phyloP scores from a whole-genome alignment of 2,329 filamentous ascomycete species.

The Pseudocercospora fijiensis region DNA sequence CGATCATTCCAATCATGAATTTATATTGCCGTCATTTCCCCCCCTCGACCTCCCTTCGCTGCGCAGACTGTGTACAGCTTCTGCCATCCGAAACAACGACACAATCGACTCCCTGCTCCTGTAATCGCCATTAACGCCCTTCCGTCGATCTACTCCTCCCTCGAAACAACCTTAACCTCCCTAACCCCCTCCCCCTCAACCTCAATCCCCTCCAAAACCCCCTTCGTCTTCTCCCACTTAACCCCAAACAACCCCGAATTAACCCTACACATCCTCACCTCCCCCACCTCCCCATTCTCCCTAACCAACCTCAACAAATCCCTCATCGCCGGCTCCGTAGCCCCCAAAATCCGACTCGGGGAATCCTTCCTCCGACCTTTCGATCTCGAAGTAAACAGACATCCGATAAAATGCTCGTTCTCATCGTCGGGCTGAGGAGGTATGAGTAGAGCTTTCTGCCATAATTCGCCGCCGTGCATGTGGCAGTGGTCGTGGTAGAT shows the following conservation, averaged over 20 bases:
- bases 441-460: conserved; percentile 56
- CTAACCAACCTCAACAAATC: conserved; percentile 50
- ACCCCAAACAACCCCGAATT: conserved; percentile 60
- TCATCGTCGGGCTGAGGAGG: conserved; percentile 43
- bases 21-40: no score
- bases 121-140: no score
- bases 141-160: no score
- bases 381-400: conserved; percentile 56
- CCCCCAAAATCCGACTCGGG: conserved; percentile 47
- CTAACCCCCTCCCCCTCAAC: conserved; percentile 27
- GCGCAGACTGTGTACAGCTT: no score
- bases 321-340: conserved; percentile 51
- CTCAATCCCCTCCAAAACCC: conserved; percentile 44
- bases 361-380: conserved; percentile 50
- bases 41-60: no score
- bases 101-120: no score
- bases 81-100: no score
- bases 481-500: conserved; percentile 52
- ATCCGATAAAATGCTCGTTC: conserved; percentile 55
- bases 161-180: conserved; percentile 26
- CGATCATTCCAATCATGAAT: no score
- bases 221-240: conserved; percentile 52
- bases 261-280: conserved; percentile 39
- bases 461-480: conserved; percentile 32
- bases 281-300: conserved; percentile 28